Evolutionary conservation across 208 protist species (phyloP).

Genomic region (Crithidia fasciculata): DNA sequence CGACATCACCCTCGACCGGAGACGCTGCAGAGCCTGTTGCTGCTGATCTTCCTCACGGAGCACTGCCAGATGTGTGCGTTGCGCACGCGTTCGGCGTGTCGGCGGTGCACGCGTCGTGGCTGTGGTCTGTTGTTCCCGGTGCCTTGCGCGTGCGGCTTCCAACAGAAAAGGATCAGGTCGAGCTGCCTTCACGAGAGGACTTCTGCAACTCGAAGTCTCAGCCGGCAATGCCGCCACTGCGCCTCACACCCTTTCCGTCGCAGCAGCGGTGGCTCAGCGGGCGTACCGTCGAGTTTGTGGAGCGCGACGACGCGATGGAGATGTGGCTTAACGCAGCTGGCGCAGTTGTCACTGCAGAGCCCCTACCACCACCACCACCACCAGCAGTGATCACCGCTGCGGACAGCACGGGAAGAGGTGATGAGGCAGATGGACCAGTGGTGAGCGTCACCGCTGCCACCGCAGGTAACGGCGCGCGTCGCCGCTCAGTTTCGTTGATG

Average conservation of each 20-base stretch:
- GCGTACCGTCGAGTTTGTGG: conserved; percentile 18
- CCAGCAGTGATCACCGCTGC: not conserved
- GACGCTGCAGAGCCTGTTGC: not conserved
- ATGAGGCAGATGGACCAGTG: not conserved
- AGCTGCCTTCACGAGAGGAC: not conserved
- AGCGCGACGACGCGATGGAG: conserved; percentile 34
- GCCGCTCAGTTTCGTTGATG: conserved; percentile 3
- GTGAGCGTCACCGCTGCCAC: not conserved
- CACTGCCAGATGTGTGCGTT: conserved; percentile 30
- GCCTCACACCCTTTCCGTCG: conserved; percentile 15
- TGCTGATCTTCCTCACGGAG: not conserved
- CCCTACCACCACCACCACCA: not conserved
- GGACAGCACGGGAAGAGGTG: not conserved
- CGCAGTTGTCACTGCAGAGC: conserved; percentile 26
- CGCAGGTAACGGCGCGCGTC: not conserved
- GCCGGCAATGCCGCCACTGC: conserved; percentile 1
- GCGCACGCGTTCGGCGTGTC: conserved; percentile 64
- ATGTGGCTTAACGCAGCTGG: conserved; percentile 32
- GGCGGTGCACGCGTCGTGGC: conserved; percentile 46
- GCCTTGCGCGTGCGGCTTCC: conserved; percentile 20
- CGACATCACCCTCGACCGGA: not conserved
- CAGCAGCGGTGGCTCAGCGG: conserved; percentile 21
- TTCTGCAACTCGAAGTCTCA: not conserved
- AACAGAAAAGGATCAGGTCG: conserved; percentile 12
- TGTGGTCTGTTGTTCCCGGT: conserved; percentile 34